Percentiles rank a stretch among this genome's conserved stretches.
These are phyloP conservation scores for Taiozyma sp. DNA, from an alignment of 1,139 yeast species.

Conservation along the genomic window DNA sequence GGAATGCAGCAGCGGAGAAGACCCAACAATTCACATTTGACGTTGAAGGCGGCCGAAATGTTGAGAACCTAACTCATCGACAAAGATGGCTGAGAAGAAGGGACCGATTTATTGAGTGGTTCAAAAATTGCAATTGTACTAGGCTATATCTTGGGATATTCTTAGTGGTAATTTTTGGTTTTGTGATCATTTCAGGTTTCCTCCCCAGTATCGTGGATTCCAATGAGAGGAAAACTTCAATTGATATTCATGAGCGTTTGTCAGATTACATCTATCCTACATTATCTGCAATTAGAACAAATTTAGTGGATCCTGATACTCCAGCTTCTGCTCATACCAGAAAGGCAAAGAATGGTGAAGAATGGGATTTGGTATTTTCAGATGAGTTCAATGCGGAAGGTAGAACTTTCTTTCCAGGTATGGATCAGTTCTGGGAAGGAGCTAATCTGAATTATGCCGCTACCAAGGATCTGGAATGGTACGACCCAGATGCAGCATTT, in stretches of 20 bases:
- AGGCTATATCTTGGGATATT: neutral
- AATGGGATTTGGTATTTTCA: slow-evolving; percentile 68
- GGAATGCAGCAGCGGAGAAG: neutral
- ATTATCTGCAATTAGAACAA: slow-evolving; percentile 51
- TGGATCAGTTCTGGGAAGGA: slow-evolving; percentile 74
- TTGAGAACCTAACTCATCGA: neutral
- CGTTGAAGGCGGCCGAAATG: neutral
- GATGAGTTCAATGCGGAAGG: slow-evolving; percentile 85
- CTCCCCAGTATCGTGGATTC: neutral
- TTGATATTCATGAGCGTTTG: slow-evolving; percentile 32
- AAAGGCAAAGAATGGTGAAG: slow-evolving; percentile 46
- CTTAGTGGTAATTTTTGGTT: neutral
- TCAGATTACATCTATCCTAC: slow-evolving; percentile 46
- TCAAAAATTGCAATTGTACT: neutral
- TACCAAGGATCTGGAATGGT: slow-evolving; percentile 83
- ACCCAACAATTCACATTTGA: neutral
- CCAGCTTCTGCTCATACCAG: slow-evolving; percentile 42
- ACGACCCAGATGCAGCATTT: slow-evolving; percentile 73
- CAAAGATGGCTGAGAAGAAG: neutral
- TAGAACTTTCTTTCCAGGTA: slow-evolving; percentile 75
- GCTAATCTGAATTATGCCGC: slow-evolving; percentile 75
- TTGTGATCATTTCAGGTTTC: neutral
- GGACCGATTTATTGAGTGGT: neutral
- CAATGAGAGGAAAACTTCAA: neutral
- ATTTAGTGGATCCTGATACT: slow-evolving; percentile 73